These are phyloP conservation scores for Rhodotorula taiwanensis DNA, from an alignment of 768 basidiomycete species.

Conservation along the genomic window DNA sequence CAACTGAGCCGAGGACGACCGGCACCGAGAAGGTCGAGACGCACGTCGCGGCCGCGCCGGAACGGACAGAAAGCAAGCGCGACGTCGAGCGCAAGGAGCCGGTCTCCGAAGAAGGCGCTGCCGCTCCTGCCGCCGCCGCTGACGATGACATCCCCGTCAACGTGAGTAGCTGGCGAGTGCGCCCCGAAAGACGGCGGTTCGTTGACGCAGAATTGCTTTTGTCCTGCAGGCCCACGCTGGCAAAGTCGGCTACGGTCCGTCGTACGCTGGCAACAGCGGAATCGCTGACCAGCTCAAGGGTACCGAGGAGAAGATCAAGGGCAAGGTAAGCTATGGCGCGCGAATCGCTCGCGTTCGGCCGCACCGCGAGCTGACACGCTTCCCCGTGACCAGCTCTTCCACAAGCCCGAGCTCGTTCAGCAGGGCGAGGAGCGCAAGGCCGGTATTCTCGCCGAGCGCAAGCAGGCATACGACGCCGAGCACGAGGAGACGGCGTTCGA, in stretches of 20 bases:
- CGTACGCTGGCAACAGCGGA: conserved; percentile 11
- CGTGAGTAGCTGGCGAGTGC: no score
- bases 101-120: no score
- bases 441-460: conserved; percentile 12
- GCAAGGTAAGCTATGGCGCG: conserved; percentile 18
- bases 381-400: conserved; percentile 26
- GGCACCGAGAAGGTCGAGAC: neutral
- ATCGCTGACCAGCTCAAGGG: conserved; percentile 19
- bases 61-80: no score
- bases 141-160: no score
- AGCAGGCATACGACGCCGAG: conserved; percentile 13
- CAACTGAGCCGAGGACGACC: neutral
- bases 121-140: no score
- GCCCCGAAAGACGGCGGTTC: no score
- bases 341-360: no score
- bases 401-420: conserved; percentile 22
- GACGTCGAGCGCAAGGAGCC: no score
- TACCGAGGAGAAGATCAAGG: conserved; percentile 23
- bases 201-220: no score
- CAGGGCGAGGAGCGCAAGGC: conserved; percentile 20
- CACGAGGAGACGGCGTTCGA: conserved; percentile 17
- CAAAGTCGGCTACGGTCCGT: conserved; percentile 17
- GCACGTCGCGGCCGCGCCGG: neutral
- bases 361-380: no score
- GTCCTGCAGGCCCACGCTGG: conserved; percentile 4